Evolutionary conservation across 2,329 filamentous ascomycete genomes (phyloP), one percentile per base, ranked within the genome.

Genomic region (Phoma sp.): DNA sequence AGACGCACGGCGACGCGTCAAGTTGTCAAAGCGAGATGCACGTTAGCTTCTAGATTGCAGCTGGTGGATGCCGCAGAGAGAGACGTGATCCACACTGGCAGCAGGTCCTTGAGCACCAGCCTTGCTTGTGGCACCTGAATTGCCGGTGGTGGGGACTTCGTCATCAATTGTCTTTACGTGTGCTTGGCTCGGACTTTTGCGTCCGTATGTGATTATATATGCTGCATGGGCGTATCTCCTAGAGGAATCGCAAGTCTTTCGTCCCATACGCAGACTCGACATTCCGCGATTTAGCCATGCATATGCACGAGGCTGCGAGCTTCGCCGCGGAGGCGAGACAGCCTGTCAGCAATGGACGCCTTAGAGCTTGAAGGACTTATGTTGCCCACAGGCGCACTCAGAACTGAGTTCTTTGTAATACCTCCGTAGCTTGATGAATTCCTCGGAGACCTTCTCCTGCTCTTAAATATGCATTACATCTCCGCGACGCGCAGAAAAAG

Each of bases 401-500:
- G 2, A 18, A 18, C 18, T 18, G 18, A 18, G 18, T 18, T 18
- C 18, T 18, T 18, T 29, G 27, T 6, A 29, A 7, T 7, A 9
- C 6, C 9, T 29, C 27, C 27, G 6, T 9, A 29, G 27, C 27
- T 29, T 4, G 8, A 7, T 39, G 27, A 23, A 32, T 18, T 50
- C 30, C 30, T 33, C 41, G 42, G 30, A 30, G 13, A 46, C 18
- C 10, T 37, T 48, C 40, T 70, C 70, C 59, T 68, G 64, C 30
- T 62, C 61, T 9, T 25, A 32, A 51, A 11, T 27, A 47, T 44
- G 32, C 45, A 55, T 35, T 70, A 70, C 60, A 69, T 71, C 27
- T 70, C 67, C 23, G 62, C 65, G 7, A 70, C 69, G 13, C 63
- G 69, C 41, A 66, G 62, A 46, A 72, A 70, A 52, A 67, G 64